phyloP scores from a whole-genome alignment of 177 flowering plant species.

The Vitis hybrid region DNA sequence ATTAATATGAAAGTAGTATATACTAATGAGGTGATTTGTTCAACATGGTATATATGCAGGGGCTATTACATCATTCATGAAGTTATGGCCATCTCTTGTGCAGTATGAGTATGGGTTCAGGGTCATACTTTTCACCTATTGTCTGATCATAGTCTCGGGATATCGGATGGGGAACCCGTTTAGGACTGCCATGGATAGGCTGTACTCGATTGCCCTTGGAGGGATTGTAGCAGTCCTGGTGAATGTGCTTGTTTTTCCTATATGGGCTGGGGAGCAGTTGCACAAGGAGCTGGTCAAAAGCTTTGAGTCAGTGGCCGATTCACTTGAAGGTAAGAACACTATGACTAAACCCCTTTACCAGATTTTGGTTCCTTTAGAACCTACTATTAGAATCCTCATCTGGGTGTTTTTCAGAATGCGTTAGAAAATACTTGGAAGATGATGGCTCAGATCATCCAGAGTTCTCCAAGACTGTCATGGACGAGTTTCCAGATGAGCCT shows the following conservation, averaged over 20 bases:
- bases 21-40: not conserved
- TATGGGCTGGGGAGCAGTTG: constrained; percentile 86
- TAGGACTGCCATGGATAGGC: constrained; percentile 62
- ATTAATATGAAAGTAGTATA: not conserved
- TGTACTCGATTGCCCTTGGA: constrained; percentile 79
- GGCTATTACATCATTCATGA: constrained; percentile 69
- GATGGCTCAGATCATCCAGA: constrained; percentile 55
- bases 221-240: constrained; percentile 69
- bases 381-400: not conserved
- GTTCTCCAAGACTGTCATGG: constrained; percentile 59
- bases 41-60: constrained; percentile 35
- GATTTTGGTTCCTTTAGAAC: not conserved
- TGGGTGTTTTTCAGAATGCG: constrained; percentile 56
- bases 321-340: constrained; percentile 65
- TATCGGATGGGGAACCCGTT: constrained; percentile 72
- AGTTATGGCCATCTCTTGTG: constrained; percentile 68
- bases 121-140: constrained; percentile 75
- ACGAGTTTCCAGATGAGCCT: constrained; percentile 77
- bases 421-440: constrained; percentile 66
- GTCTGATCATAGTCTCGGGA: constrained; percentile 71
- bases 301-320: constrained; percentile 64
- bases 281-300: constrained; percentile 62
- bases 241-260: constrained; percentile 65
- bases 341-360: not conserved
- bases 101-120: constrained; percentile 86